A percentile compares a stretch with the other conserved stretches of the same genome.
Evolutionary conservation across 352 stramenopile genomes (phyloP).

Genomic region (Phytophthora sojae): DNA sequence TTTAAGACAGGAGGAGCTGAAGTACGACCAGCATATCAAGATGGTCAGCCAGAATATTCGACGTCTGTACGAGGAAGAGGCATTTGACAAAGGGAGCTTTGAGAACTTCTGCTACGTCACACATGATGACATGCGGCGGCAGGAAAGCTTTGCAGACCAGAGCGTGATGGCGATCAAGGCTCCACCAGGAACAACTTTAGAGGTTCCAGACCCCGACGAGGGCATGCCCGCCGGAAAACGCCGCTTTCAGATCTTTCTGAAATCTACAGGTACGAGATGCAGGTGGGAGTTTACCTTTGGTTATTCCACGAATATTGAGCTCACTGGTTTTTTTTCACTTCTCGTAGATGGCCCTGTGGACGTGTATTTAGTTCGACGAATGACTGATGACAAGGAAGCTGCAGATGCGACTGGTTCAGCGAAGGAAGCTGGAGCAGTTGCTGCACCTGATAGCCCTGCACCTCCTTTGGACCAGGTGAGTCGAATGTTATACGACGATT

Average conservation of each 20-base stretch:
- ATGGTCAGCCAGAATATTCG: conserved; percentile 84
- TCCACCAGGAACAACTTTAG: conserved; percentile 93
- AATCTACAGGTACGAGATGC: conserved; percentile 69
- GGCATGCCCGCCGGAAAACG: conserved; percentile 90
- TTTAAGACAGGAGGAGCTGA: conserved; percentile 83
- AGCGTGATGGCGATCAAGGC: conserved; percentile 96
- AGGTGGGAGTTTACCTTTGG: not conserved
- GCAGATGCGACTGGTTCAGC: conserved; percentile 21
- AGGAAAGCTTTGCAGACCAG: conserved; percentile 88
- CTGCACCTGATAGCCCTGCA: conserved; percentile 41
- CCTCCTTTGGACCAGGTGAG: conserved; percentile 69
- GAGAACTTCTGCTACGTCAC: conserved; percentile 89
- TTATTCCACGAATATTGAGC: not conserved
- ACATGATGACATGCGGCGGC: conserved; percentile 87
- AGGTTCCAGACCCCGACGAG: conserved; percentile 95
- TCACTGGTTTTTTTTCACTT: conserved; percentile 1
- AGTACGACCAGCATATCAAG: conserved; percentile 88
- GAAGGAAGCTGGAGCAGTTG: conserved; percentile 27
- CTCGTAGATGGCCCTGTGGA: conserved; percentile 85
- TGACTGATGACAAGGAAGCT: conserved; percentile 54
- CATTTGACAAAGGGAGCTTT: conserved; percentile 76
- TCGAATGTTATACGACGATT: not conserved
- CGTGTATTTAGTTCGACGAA: conserved; percentile 89
- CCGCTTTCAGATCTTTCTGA: conserved; percentile 96
- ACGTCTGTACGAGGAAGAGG: conserved; percentile 85